Evolutionary conservation across 2,329 filamentous ascomycete genomes (phyloP), one percentile per base, ranked within the genome.

Genomic region (Pezicula neosporulosa): DNA sequence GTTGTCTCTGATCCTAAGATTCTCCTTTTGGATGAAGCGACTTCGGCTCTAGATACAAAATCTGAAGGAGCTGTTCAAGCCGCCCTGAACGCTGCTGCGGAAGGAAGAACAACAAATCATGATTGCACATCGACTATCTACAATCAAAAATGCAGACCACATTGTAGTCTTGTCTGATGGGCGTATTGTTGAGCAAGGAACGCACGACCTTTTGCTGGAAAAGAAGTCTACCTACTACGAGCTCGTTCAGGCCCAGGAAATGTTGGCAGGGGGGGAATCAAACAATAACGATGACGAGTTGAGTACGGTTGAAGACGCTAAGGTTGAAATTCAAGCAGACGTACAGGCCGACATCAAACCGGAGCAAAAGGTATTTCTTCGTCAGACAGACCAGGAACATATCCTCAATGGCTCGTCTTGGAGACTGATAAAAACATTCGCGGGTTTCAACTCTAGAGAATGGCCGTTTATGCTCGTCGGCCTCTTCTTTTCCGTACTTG

Each of bases 141-240:
- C 94, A 6, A 96, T 99, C 74, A 91, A 85, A 69, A 86, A 91
- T 57, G 92, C 93, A 0, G 88, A 97, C 69, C 97, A 96, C 63
- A 99, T 99, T 60, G 89, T 97, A 12, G 92, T 97, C 56, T 93
- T 99, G 86, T 80, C 85, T 4, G 72, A 85, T 53, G 94, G 94
- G 12, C 74, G 78, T 15, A 95, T 99, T 53, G 78, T 96, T 10
- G 94, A 99, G 70, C 91, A 97, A 69, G 94, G 94, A 48, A 92
- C 83, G 0, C 94, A 97, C 66, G 82, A 93, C 53, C 78, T 87
- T 13, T 78, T 99, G 12, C 74, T 97, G 2, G 82, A 85, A 59
- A 77, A 71, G 54, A 73, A 81, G 57, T 85, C 82, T 19, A 86
- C 91, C 9, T 99, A 97, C 69, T 87, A 81, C 69, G 87, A 85